Base-by-base conservation (phyloP, 352 stramenopile genomes). In the Pythium aquatile region DNA sequence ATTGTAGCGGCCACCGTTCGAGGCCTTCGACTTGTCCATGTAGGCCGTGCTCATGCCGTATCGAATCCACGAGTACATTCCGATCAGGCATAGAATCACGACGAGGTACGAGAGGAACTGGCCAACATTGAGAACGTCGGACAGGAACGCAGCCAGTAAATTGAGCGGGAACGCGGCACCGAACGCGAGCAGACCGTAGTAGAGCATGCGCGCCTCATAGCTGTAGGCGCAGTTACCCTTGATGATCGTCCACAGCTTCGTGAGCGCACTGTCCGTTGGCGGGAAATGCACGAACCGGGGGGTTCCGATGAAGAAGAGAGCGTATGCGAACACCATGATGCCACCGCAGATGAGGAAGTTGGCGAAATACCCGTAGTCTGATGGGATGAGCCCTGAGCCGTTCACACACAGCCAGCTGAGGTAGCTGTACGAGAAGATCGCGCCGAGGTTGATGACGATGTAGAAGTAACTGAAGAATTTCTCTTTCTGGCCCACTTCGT, bases 401-500 rank as follows among this genome's bases (percentile, higher is more conserved):
- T 96, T 77, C 5, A 97, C 87, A 63, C 86, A 97, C 0, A 98
- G 76, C 40, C 96, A 83, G 14, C 87, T 94, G 2, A 98, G 69
- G 57, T 97, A 93, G 8, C 85, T 90, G 73, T 96, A 98, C 46
- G 88, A 95, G 55, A 97, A 90, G 62, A 96, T 85, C 20, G 91
- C 88, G 57, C 91, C 91, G 49, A 96, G 71, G 68, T 98, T 97
- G 65, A 98, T 94, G 46, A 91, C 82, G 63, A 90, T 92, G 77
- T 98, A 97, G 72, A 98, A 98, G 63, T 92, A 97, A 66, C 77
- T 90, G 73, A 97, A 97, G 57, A 96, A 97, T 29, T 83, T 81
- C 33, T 90, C 74, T 58, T 92, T 93, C 71, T 94, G 85, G 24
- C 70, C 79, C 11, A 83, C 71, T 62, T 96, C 84, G 51, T 90